Evolutionary conservation across 164 flowering plant species (phyloP).

Genomic region (Cinnamomum chago): DNA sequence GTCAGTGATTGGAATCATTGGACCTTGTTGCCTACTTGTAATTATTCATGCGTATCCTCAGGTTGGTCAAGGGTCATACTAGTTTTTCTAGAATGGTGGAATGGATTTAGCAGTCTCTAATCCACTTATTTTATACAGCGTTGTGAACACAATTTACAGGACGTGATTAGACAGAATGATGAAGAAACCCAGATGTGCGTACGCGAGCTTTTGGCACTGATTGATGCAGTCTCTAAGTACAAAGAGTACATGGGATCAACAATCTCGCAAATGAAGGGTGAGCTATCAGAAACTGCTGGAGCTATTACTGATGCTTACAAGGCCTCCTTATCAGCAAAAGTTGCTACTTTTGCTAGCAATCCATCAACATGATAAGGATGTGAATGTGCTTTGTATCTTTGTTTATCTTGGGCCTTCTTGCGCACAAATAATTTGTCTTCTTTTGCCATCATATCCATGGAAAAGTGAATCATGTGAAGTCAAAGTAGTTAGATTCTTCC

Average conservation of each 20-base stretch:
- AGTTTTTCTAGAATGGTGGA: no score
- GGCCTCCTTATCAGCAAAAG: constrained; percentile 29
- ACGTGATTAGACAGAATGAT: constrained; percentile 41
- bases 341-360: neutral
- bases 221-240: constrained; percentile 60
- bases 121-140: constrained; percentile 31
- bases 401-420: no score
- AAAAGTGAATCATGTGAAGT: no score
- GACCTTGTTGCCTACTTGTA: no score
- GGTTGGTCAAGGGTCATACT: no score
- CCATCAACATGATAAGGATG: neutral
- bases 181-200: constrained; percentile 60
- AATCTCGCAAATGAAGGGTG: constrained; percentile 46
- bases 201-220: constrained; percentile 46
- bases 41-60: no score
- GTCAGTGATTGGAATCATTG: no score
- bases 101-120: neutral
- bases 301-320: constrained; percentile 41
- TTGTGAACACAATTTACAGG: constrained; percentile 43
- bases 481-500: no score
- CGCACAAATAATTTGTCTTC: no score
- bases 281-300: constrained; percentile 41
- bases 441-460: no score
- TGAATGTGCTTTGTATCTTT: no score
- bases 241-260: constrained; percentile 57